A percentile compares a stretch with the other conserved stretches of the same genome.
These are phyloP conservation scores for Podospora conica DNA, from an alignment of 495 filamentous ascomycete genomes.

Conservation along the genomic window DNA sequence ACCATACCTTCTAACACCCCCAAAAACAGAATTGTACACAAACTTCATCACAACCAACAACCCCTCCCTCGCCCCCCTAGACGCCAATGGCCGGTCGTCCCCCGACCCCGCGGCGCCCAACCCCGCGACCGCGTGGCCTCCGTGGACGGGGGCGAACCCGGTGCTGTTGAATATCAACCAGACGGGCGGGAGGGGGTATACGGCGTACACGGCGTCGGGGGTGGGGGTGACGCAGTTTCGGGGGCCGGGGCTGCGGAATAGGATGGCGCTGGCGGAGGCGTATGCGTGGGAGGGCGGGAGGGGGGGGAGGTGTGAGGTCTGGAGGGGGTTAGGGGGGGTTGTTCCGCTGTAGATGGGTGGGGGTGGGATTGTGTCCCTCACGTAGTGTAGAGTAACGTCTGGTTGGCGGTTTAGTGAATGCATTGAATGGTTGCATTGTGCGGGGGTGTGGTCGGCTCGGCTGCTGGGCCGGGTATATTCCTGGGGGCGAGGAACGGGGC, in stretches of 20 bases:
- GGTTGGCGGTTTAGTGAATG: not conserved
- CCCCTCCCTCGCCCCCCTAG: conserved; percentile 35
- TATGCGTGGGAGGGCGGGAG: conserved; percentile 45
- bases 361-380: not conserved
- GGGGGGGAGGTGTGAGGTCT: conserved; percentile 46
- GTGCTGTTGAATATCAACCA: conserved; percentile 38
- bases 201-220: conserved; percentile 1
- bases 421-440: not conserved
- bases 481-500: not conserved
- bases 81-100: conserved; percentile 31
- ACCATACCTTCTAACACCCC: too few relatives aligned
- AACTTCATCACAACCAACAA: conserved; percentile 44
- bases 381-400: not conserved
- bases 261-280: conserved; percentile 37
- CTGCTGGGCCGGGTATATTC: not conserved
- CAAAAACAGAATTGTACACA: conserved; percentile 29
- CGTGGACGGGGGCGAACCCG: conserved; percentile 23
- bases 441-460: not conserved
- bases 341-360: conserved; percentile 8
- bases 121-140: conserved; percentile 18
- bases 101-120: not conserved
- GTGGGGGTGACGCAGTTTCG: conserved; percentile 17
- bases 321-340: conserved; percentile 30
- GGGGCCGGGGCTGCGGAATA: conserved; percentile 35
- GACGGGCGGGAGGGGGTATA: conserved; percentile 34